These are phyloP conservation scores for Nothopassalora personata DNA, from an alignment of 2,329 filamentous ascomycete species.

Conservation along the genomic window DNA sequence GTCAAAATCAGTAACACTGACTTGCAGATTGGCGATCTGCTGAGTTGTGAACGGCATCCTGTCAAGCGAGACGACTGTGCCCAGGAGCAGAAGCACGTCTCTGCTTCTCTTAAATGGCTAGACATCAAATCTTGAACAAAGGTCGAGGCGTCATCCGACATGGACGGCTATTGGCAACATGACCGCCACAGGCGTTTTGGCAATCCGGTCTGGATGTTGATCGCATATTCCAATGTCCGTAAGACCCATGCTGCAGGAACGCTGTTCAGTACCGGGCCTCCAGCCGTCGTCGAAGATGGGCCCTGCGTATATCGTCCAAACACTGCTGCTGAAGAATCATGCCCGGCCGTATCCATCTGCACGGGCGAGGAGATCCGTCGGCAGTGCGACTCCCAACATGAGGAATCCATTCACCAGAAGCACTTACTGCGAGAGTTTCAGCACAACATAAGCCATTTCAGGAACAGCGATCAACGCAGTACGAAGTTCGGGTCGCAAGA, in stretches of 20 bases:
- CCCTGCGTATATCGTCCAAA: not conserved
- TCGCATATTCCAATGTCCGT: conserved; percentile 1
- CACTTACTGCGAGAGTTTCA: not conserved
- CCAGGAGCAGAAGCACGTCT: not conserved
- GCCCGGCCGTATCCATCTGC: not conserved
- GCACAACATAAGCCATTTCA: not conserved
- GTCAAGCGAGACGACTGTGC: not conserved
- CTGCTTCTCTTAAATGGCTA: not conserved
- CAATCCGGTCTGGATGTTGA: conserved; percentile 5
- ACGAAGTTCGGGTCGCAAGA: conserved; percentile 1
- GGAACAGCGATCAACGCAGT: conserved; percentile 3
- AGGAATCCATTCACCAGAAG: not conserved
- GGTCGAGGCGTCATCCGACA: not conserved
- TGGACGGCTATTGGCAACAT: conserved; percentile 6
- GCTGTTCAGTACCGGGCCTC: not conserved
- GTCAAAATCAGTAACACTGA: not conserved
- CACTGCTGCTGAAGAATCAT: not conserved
- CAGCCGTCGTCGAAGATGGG: not conserved
- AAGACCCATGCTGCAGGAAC: not conserved
- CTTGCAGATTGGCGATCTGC: not conserved
- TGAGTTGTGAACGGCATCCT: not conserved
- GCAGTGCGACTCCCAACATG: conserved; percentile 1
- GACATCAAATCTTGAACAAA: not conserved
- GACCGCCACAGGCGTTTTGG: conserved; percentile 4
- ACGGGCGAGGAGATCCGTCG: not conserved